Percentiles rank a stretch among this genome's conserved stretches.
Conservation (phyloP, 148 eudicot genomes). For the Bassia scoparia region DNA sequence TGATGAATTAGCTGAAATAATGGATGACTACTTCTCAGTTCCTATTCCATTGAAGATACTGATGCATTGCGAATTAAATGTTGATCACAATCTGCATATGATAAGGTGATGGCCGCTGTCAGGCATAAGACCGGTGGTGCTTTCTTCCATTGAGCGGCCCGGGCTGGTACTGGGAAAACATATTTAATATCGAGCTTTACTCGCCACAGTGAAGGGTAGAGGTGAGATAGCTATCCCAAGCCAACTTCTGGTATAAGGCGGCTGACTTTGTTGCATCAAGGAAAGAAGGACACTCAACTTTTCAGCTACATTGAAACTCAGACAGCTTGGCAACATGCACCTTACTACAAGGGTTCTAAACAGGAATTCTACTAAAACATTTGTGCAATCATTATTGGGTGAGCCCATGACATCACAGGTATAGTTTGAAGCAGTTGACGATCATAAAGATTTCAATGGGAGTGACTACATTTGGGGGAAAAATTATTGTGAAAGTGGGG, state of each 20-base stretch:
- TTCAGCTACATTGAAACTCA: too few species aligned
- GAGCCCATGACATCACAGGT: neutral
- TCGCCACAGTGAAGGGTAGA: neutral
- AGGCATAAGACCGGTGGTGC: neutral
- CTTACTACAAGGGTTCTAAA: too few species aligned
- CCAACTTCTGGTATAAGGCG: neutral
- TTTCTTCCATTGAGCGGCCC: neutral
- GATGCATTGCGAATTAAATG: neutral
- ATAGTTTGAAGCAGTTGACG: neutral
- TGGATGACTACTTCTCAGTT: neutral
- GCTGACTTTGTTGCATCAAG: neutral
- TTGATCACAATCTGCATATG: neutral
- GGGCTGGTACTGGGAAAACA: neutral
- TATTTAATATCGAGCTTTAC: neutral
- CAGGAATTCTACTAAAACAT: too few species aligned
- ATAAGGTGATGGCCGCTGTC: too few species aligned
- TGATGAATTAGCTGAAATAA: neutral
- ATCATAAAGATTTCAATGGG: neutral
- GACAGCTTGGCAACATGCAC: too few species aligned
- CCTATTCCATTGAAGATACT: neutral
- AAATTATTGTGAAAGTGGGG: neutral
- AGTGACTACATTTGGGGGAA: neutral
- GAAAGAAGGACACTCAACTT: neutral
- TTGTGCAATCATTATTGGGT: too few species aligned
- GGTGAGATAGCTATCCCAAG: neutral